Percentiles rank a stretch among this genome's conserved stretches.
Evolutionary conservation across 805 yeast genomes (phyloP).

Genomic region (Myxozyma monticola): DNA sequence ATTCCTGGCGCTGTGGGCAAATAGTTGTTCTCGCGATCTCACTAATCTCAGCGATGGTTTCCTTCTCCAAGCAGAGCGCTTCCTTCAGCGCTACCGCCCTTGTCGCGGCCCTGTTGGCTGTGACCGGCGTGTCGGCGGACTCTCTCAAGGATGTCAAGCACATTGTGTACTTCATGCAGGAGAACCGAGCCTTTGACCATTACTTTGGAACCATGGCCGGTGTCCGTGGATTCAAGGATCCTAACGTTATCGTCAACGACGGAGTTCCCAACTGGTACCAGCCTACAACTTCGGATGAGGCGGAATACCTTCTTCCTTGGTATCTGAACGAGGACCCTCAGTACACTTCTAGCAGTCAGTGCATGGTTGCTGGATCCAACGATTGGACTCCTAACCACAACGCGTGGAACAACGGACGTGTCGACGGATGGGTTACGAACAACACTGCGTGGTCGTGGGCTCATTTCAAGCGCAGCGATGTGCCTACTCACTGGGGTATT

Average conservation of each 20-base stretch:
- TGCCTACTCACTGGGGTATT: slow-evolving; percentile 33
- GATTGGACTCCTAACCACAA: slow-evolving; percentile 34
- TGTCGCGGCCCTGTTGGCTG: too few species aligned
- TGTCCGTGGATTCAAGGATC: slow-evolving; percentile 36
- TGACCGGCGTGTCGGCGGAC: slow-evolving; percentile 1
- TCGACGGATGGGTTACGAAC: slow-evolving; percentile 33
- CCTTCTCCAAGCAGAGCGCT: too few species aligned
- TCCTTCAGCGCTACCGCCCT: too few species aligned
- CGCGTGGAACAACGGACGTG: slow-evolving; percentile 33
- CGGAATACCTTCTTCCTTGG: slow-evolving; percentile 32
- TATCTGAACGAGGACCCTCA: slow-evolving; percentile 26
- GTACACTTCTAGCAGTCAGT: slow-evolving; percentile 31
- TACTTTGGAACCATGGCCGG: slow-evolving; percentile 36
- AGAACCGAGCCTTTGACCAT: slow-evolving; percentile 36
- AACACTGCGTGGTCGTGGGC: slow-evolving; percentile 35
- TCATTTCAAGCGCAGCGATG: slow-evolving; percentile 27
- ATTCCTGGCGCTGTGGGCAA: too few species aligned
- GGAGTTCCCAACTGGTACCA: slow-evolving; percentile 18
- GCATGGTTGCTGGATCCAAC: slow-evolving; percentile 34
- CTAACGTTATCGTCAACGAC: slow-evolving; percentile 26
- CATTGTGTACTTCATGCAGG: slow-evolving; percentile 35
- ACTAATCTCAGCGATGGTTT: too few species aligned
- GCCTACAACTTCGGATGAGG: slow-evolving; percentile 11
- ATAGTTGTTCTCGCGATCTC: too few species aligned
- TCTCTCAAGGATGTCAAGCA: slow-evolving; percentile 20